Base-by-base conservation (phyloP, 2,329 filamentous ascomycete genomes). In the Alternaria infectoria region DNA sequence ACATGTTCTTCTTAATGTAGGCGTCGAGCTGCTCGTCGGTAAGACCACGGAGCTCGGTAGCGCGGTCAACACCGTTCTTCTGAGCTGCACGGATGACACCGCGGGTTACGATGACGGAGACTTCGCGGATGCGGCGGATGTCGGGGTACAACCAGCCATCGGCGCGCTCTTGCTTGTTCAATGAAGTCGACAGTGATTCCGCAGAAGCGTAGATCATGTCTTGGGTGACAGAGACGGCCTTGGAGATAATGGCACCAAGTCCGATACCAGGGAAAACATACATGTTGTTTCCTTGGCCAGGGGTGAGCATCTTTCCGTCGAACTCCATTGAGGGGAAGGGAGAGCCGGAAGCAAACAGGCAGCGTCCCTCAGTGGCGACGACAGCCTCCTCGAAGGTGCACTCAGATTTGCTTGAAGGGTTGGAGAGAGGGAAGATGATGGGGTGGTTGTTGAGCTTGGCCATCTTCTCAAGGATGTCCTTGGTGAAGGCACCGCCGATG, bases 181-280 rank as follows among this genome's bases (percentile, higher is more conserved):
- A 87, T 32, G 91, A 90, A 62, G 89, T 89, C 15, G 93, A 88
- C 19, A 98, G 88, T 5, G 93, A 91, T 44, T 91, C 90, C 26
- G 93, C 96, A 30, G 94, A 95, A 54, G 92, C 93, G 83, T 98
- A 98, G 77, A 99, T 93, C 96, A 99, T 99, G 81, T 91, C 89
- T 79, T 97, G 93, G 6, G 95, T 98, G 70, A 98, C 86, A 72
- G 89, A 89, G 69, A 92, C 90, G 12, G 93, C 88, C 85, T 97
- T 96, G 83, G 91, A 90, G 52, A 98, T 88, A 77, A 98, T 97
- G 69, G 95, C 92, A 65, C 94, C 96, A 28, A 98, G 89, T 61
- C 96, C 96, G 63, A 98, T 91, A 75, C 95, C 96, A 0, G 96
- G 96, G 89, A 99, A 99, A 65, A 99, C 92, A 79, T 97, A 97